A percentile compares a stretch with the other conserved stretches of the same genome.
phyloP scores from a whole-genome alignment of 108 stramenopile genomes.

The Fistulifera solaris region DNA sequence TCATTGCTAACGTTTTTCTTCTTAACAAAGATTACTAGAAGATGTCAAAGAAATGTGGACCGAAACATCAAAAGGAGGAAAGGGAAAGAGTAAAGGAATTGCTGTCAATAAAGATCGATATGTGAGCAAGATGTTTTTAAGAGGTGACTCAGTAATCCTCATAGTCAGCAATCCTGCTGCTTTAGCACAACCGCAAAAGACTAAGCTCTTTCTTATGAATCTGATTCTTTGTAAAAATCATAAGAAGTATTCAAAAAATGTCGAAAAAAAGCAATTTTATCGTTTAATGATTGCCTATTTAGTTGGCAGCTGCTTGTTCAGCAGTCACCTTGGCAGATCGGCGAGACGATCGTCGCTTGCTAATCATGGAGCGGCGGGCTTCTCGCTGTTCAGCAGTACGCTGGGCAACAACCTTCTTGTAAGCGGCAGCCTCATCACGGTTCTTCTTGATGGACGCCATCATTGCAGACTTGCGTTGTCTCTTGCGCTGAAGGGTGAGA shows the following conservation, averaged over 20 bases:
- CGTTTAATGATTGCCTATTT: constrained; percentile 17
- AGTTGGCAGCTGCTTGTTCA: constrained; percentile 13
- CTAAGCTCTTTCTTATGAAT: not conserved
- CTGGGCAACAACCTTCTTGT: constrained; percentile 95
- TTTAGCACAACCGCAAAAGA: constrained; percentile 24
- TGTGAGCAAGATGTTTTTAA: constrained; percentile 97
- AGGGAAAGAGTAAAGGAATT: constrained; percentile 78
- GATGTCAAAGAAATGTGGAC: constrained; percentile 99
- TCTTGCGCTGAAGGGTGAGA: constrained; percentile 91
- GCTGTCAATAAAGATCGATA: constrained; percentile 94
- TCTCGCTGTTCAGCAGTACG: constrained; percentile 92
- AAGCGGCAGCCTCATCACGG: constrained; percentile 90
- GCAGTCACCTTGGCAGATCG: constrained; percentile 67
- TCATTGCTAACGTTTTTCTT: not conserved
- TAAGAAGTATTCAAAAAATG: not conserved
- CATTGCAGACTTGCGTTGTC: constrained; percentile 77
- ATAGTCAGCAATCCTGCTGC: constrained; percentile 87
- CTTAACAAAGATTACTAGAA: constrained; percentile 75
- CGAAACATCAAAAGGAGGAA: constrained; percentile 90
- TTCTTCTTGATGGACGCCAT: constrained; percentile 55
- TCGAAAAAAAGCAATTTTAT: not conserved
- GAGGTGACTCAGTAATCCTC: constrained; percentile 97
- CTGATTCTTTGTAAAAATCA: not conserved
- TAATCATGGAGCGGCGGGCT: constrained; percentile 88
- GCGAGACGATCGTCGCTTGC: constrained; percentile 95